Evolutionary conservation across 768 basidiomycete genomes (phyloP), one percentile per base, ranked within the genome.

Genomic region (Hygrophorus russula): DNA sequence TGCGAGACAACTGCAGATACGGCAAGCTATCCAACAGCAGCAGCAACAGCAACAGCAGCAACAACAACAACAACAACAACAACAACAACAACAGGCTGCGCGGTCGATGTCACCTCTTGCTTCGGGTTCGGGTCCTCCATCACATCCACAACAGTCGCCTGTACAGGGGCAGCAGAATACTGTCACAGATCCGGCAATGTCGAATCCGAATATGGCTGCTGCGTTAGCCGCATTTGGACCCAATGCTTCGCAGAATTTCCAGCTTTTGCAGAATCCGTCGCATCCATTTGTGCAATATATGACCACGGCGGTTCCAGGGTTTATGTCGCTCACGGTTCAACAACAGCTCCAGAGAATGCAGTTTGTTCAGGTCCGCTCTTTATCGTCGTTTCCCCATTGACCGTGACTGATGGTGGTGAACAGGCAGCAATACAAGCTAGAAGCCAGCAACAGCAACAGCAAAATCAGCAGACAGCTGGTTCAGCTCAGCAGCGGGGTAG

Each of bases 201-300:
- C 40, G 28, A 43, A 39, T 34, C 36, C 36, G 4, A 45, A 38
- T 31, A 29, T 24, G 12, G 37, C 33, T 11, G 27, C 39, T 39
- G 41, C 17, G 7, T 20, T 30, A 28, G 40, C 36, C 17, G 46
- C 35, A 34, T 52, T 60, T 39, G 59, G 56, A 41, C 60, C 58
- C n/a, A 53, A 58, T 6, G 54, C 63, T 29, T 69, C 75, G 43
- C 70, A 73, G 44, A 54, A 68, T 41, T 64, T 65, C 42, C 59
- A 67, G 35, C 56, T 78, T n/a, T 52, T 83, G 53, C 74, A 75
- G 46, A 67, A 58, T 12, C 78, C 75, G 4, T 56, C 47, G 9
- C 76, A 85, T 55, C 75, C 78, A 17, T 63, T 82, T 44, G 58
- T 78, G 58, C 68, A 72, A 45, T 74, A 77, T 50, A 66, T 84